Evolutionary conservation across 2,329 filamentous ascomycete species (phyloP).

Genomic region (Fusarium lateritium): DNA sequence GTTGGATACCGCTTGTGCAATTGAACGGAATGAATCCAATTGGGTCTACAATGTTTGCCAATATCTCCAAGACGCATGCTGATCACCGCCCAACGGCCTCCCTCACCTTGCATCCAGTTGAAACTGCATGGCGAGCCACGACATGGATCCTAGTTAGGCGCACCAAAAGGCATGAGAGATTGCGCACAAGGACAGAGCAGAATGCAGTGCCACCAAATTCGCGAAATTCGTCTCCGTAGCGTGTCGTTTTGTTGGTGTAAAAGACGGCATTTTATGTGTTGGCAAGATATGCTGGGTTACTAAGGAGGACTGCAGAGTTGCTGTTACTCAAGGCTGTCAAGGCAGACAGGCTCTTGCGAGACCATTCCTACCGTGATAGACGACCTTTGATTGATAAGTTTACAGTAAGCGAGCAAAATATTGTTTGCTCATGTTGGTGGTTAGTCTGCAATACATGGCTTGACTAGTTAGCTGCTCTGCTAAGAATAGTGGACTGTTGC

Average conservation of each 20-base stretch:
- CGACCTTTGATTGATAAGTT: background rate
- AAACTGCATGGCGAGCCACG: conserved; percentile 21
- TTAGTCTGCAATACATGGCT: background rate
- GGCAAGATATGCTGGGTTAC: conserved; percentile 16
- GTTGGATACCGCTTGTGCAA: conserved; percentile 24
- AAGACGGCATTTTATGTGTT: conserved; percentile 22
- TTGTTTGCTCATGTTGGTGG: background rate
- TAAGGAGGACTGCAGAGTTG: conserved; percentile 28
- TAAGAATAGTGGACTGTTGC: background rate
- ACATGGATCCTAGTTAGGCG: conserved; percentile 15
- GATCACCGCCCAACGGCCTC: conserved; percentile 12
- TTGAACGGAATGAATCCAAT: background rate
- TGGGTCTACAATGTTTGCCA: conserved; percentile 6
- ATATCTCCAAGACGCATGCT: conserved; percentile 2
- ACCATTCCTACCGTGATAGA: background rate
- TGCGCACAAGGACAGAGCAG: conserved; percentile 20
- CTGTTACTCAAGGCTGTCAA: conserved; percentile 23
- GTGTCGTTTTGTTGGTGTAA: conserved; percentile 14
- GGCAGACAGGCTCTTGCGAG: background rate
- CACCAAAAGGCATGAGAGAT: conserved; percentile 29
- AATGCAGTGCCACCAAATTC: conserved; percentile 34
- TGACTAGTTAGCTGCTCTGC: background rate
- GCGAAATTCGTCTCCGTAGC: conserved; percentile 10
- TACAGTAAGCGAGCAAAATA: conserved; percentile 21
- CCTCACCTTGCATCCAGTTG: conserved; percentile 22